phyloP scores from a whole-genome alignment of 805 yeast species.

The Metschnikowia sp. region DNA sequence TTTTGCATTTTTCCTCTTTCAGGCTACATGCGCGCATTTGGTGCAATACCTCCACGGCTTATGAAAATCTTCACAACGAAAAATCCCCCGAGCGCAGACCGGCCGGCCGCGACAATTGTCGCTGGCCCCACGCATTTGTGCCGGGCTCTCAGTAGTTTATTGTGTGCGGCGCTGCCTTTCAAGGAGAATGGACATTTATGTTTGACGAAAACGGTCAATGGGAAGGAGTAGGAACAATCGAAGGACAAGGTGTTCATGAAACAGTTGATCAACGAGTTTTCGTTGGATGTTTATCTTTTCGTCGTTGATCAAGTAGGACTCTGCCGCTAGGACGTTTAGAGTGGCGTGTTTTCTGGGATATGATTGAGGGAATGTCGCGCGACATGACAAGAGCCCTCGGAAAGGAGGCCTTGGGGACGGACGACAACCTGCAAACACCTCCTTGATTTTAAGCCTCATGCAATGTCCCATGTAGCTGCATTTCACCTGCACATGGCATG shows the following conservation, averaged over 20 bases:
- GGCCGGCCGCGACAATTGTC: constrained; percentile 7
- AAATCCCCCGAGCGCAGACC: background rate
- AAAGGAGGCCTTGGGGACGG: constrained; percentile 6
- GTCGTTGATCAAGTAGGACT: too few species aligned
- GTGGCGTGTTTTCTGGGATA: background rate
- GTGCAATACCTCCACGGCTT: background rate
- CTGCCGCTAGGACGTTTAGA: too few species aligned
- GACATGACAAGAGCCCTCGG: constrained; percentile 8
- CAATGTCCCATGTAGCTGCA: constrained; percentile 9
- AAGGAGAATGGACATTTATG: background rate
- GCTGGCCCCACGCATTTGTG: constrained; percentile 3
- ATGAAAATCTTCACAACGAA: background rate
- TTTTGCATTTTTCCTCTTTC: constrained; percentile 6
- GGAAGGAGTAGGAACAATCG: too few species aligned
- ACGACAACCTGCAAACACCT: constrained; percentile 8
- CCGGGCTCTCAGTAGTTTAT: background rate
- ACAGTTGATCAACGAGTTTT: too few species aligned
- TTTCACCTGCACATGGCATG: constrained; percentile 7
- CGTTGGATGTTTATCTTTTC: too few species aligned
- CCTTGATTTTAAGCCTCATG: constrained; percentile 7
- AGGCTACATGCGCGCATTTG: constrained; percentile 5
- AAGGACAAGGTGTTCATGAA: too few species aligned
- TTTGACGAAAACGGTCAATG: too few species aligned
- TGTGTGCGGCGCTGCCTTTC: background rate
- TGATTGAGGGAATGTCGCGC: constrained; percentile 7